Evolutionary conservation across 176 grass and related monocot species (phyloP).

Genomic region (Avena atlantica): DNA sequence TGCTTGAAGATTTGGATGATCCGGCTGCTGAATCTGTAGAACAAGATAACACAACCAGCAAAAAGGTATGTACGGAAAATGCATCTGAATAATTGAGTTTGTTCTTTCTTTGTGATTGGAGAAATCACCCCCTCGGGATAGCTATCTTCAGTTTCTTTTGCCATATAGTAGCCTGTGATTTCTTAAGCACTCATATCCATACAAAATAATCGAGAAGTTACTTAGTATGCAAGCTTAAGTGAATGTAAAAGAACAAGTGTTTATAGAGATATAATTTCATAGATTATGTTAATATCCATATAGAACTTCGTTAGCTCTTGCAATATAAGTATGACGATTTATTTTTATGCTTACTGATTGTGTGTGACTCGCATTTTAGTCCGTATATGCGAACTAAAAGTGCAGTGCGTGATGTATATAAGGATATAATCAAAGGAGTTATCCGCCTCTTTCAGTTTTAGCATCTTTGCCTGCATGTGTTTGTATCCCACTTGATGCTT

Average conservation of each 20-base stretch:
- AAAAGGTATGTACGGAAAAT: constrained; percentile 67
- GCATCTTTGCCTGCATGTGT: constrained; percentile 4
- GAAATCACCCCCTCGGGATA: background rate
- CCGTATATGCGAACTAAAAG: background rate
- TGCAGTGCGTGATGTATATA: constrained; percentile 5
- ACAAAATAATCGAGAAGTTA: constrained; percentile 1
- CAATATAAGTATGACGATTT: background rate
- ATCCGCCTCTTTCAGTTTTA: background rate
- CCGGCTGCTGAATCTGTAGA: constrained; percentile 49
- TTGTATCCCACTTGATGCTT: constrained; percentile 25
- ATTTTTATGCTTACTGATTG: constrained; percentile 18
- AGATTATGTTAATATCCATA: background rate
- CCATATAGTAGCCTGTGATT: constrained; percentile 17
- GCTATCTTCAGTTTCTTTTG: constrained; percentile 24
- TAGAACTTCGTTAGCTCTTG: background rate
- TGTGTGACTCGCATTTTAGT: constrained; percentile 30
- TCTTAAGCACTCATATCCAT: constrained; percentile 4
- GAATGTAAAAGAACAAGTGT: background rate
- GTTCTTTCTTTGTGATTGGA: constrained; percentile 2
- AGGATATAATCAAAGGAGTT: constrained; percentile 13
- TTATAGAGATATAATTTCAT: constrained; percentile 12
- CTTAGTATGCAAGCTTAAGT: constrained; percentile 18
- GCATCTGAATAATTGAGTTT: background rate
- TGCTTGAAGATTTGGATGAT: constrained; percentile 81
- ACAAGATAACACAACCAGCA: constrained; percentile 67